Percentiles rank a stretch among this genome's conserved stretches.
These are phyloP conservation scores for Gossypium schwendimanii DNA, from an alignment of 441 rosid genomes.

Conservation along the genomic window DNA sequence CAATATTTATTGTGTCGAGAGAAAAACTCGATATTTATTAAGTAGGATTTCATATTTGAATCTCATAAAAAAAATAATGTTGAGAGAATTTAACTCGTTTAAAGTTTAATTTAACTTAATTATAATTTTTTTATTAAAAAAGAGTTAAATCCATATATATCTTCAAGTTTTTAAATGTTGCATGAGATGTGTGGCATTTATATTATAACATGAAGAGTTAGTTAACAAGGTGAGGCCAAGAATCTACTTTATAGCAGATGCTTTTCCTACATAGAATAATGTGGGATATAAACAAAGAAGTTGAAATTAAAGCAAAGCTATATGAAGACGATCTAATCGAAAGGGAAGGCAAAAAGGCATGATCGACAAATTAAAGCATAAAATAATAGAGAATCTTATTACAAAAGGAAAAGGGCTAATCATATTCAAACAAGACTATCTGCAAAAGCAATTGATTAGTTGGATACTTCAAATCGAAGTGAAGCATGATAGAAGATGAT, in stretches of 20 bases:
- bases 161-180: background rate
- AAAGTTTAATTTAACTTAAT: no score
- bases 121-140: no score
- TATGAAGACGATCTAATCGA: background rate
- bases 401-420: constrained; percentile 13
- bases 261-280: background rate
- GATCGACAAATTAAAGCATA: background rate
- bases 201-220: background rate
- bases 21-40: no score
- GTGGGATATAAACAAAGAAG: background rate
- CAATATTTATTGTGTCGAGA: no score
- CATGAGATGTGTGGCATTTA: background rate
- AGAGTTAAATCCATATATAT: no score
- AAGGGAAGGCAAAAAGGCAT: background rate
- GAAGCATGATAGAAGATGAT: no score
- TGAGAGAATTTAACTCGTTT: no score
- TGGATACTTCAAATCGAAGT: constrained; percentile 13
- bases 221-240: constrained; percentile 3
- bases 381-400: constrained; percentile 16
- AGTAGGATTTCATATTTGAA: no score
- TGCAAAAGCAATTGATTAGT: constrained; percentile 12
- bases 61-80: no score
- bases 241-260: background rate
- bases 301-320: constrained; percentile 14
- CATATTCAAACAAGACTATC: constrained; percentile 12